Evolutionary conservation across 2,329 filamentous ascomycete species (phyloP).

Genomic region (Alternaria gaisen): DNA sequence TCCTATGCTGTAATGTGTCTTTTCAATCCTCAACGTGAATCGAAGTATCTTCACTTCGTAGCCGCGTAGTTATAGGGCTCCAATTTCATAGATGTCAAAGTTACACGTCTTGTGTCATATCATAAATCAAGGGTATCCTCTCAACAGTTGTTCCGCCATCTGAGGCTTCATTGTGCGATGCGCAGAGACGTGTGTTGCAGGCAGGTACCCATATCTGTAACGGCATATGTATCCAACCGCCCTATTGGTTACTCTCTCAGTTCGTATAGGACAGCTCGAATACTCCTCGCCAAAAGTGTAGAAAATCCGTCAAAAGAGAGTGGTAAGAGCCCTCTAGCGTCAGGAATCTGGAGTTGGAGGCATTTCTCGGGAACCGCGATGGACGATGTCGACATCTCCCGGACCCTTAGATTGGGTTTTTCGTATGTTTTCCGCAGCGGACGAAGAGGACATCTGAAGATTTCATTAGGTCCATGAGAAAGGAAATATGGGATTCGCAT

Average conservation of each 20-base stretch:
- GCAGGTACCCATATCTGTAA: neutral
- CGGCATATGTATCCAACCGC: neutral
- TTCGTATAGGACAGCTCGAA: neutral
- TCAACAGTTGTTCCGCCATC: neutral
- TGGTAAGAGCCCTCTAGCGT: neutral
- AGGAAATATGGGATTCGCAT: neutral
- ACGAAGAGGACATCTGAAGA: constrained; percentile 8
- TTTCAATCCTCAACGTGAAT: neutral
- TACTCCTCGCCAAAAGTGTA: neutral
- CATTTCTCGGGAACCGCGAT: neutral
- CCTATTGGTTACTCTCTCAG: neutral
- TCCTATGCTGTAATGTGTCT: neutral
- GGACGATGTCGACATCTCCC: neutral
- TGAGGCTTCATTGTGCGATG: neutral
- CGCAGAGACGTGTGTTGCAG: neutral
- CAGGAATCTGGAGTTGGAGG: neutral
- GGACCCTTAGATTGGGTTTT: neutral
- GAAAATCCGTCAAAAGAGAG: neutral
- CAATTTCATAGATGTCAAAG: neutral
- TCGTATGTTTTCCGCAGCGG: constrained; percentile 8
- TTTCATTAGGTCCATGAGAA: constrained; percentile 13
- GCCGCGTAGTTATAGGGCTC: neutral
- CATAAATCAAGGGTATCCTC: too few species aligned
- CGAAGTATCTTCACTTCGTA: neutral
- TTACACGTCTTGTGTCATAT: neutral